Conservation (phyloP, 2,329 filamentous ascomycete genomes). For the Penicillium sp. region DNA sequence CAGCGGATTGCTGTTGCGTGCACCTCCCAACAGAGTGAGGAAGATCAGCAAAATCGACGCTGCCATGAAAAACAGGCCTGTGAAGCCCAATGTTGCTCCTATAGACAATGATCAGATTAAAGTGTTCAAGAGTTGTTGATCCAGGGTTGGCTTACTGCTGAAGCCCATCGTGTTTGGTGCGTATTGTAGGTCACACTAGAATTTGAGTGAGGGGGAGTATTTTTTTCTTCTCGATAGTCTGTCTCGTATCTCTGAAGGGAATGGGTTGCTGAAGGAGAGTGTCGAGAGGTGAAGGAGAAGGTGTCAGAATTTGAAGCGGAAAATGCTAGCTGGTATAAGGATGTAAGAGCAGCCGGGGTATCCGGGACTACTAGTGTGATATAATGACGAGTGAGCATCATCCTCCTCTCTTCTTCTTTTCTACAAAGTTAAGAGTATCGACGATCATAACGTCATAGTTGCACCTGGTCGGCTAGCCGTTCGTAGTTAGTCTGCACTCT, state of each 20-base stretch:
- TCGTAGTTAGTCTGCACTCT: slow-evolving; percentile 19
- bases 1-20: slow-evolving; percentile 55
- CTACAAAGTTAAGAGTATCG: background rate
- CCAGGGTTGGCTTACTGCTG: slow-evolving; percentile 28
- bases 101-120: slow-evolving; percentile 5
- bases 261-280: slow-evolving; percentile 1
- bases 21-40: slow-evolving; percentile 63
- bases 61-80: slow-evolving; percentile 61
- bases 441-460: slow-evolving; percentile 36
- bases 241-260: background rate
- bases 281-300: slow-evolving; percentile 1
- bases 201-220: background rate
- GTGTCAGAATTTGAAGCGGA: background rate
- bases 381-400: slow-evolving; percentile 21
- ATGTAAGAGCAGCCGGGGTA: slow-evolving; percentile 15
- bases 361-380: slow-evolving; percentile 18
- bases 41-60: slow-evolving; percentile 63
- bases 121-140: background rate
- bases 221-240: background rate
- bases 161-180: slow-evolving; percentile 21
- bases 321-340: slow-evolving; percentile 1
- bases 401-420: background rate
- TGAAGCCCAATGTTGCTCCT: slow-evolving; percentile 56
- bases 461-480: slow-evolving; percentile 20
- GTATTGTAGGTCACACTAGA: background rate